phyloP scores from a whole-genome alignment of 495 filamentous ascomycete species.

The Corynascus novoguineensis region DNA sequence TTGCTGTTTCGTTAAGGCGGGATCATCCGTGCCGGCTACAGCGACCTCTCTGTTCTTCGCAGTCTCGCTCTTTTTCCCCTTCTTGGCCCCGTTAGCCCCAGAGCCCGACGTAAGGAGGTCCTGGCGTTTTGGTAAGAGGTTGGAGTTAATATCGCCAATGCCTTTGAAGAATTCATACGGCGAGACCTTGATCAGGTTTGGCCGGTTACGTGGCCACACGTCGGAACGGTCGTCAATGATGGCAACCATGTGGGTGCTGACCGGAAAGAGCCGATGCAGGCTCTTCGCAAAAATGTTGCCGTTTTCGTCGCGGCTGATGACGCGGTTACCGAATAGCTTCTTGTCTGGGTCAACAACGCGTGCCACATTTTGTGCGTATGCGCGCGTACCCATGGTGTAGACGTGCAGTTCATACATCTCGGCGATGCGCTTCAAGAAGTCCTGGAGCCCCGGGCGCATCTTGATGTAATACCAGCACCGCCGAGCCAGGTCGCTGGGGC shows the following conservation, averaged over 20 bases:
- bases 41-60: conserved; percentile 36
- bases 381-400: conserved; percentile 97
- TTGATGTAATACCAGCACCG: conserved; percentile 97
- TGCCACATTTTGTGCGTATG: conserved; percentile 87
- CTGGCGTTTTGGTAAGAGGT: conserved; percentile 84
- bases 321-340: conserved; percentile 86
- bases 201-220: conserved; percentile 91
- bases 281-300: conserved; percentile 86
- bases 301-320: conserved; percentile 94
- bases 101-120: conserved; percentile 51
- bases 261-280: conserved; percentile 85
- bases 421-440: conserved; percentile 75
- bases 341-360: conserved; percentile 87
- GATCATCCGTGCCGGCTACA: conserved; percentile 69
- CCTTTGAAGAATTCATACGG: conserved; percentile 98
- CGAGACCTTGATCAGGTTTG: conserved; percentile 89
- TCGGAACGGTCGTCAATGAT: conserved; percentile 98
- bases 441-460: conserved; percentile 81
- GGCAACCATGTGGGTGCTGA: conserved; percentile 97
- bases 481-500: conserved; percentile 55
- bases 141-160: conserved; percentile 98
- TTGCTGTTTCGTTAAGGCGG: conserved; percentile 65
- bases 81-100: conserved; percentile 17
- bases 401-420: conserved; percentile 91
- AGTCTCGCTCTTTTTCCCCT: conserved; percentile 16